phyloP scores from a whole-genome alignment of 2,329 filamentous ascomycete genomes.

The Xylariaceae sp. region DNA sequence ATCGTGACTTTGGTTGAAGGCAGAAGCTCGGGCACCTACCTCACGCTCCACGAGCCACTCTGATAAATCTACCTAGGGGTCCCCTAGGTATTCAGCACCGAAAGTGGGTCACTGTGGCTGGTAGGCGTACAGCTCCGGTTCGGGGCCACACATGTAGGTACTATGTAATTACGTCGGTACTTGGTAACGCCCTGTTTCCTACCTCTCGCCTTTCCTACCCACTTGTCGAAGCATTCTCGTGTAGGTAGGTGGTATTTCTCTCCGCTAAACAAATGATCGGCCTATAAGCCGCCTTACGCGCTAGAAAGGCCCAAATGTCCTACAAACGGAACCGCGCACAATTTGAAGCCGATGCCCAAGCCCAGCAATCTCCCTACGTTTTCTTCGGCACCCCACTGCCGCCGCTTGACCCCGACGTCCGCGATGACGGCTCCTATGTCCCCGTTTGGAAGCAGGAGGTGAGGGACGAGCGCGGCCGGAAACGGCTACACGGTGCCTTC shows the following conservation, averaged over 20 bases:
- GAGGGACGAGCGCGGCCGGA: constrained; percentile 83
- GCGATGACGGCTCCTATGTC: constrained; percentile 88
- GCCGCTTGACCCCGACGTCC: constrained; percentile 65
- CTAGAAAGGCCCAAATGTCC: constrained; percentile 52
- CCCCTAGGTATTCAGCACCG: no score
- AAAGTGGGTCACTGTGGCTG: no score
- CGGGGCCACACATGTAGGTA: no score
- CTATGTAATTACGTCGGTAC: constrained; percentile 2
- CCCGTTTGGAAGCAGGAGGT: constrained; percentile 99
- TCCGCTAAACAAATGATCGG: constrained; percentile 10
- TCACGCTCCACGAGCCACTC: no score
- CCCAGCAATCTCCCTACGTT: constrained; percentile 67
- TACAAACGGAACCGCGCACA: constrained; percentile 73
- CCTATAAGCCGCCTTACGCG: constrained; percentile 5
- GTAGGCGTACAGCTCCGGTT: no score
- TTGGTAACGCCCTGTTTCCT: no score
- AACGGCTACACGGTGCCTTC: constrained; percentile 91
- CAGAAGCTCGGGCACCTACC: no score
- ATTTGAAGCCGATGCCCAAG: constrained; percentile 70
- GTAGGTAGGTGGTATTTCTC: no score
- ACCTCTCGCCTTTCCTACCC: not conserved
- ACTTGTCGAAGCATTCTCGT: not conserved
- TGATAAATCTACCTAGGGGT: no score
- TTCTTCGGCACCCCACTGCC: constrained; percentile 83
- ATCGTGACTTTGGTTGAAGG: no score